phyloP scores from a whole-genome alignment of 352 stramenopile genomes.

The Globisporangium canariense region DNA sequence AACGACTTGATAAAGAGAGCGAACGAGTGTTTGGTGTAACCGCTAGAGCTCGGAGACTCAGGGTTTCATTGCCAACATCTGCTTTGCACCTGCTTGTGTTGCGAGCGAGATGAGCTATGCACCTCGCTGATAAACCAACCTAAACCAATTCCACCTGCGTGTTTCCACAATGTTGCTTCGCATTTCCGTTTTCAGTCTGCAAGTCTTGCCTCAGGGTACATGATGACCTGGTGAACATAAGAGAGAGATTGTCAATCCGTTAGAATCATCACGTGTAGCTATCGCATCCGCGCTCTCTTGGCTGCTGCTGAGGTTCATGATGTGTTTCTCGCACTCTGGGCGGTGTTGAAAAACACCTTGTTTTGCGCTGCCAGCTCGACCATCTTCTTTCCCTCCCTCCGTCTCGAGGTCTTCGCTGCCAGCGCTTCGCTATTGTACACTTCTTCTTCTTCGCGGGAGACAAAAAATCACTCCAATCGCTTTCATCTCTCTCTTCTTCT shows the following conservation, averaged over 20 bases:
- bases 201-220: not conserved
- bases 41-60: not conserved
- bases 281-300: too few relatives aligned
- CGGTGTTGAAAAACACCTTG: constrained; percentile 89
- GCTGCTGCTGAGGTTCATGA: not conserved
- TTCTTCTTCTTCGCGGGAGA: constrained; percentile 16
- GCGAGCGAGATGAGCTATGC: not conserved
- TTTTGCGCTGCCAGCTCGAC: constrained; percentile 17
- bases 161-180: not conserved
- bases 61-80: not conserved
- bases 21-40: not conserved
- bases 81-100: not conserved
- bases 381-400: constrained; percentile 13
- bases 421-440: constrained; percentile 52
- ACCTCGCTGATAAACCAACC: not conserved
- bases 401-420: constrained; percentile 2
- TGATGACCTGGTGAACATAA: not conserved
- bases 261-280: not conserved
- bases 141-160: not conserved
- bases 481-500: constrained; percentile 15
- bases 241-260: not conserved
- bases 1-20: not conserved
- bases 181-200: not conserved
- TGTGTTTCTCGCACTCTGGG: constrained; percentile 37
- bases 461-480: constrained; percentile 29